Evolutionary conservation across 768 basidiomycete genomes (phyloP).

Genomic region (Boletus bicolor): DNA sequence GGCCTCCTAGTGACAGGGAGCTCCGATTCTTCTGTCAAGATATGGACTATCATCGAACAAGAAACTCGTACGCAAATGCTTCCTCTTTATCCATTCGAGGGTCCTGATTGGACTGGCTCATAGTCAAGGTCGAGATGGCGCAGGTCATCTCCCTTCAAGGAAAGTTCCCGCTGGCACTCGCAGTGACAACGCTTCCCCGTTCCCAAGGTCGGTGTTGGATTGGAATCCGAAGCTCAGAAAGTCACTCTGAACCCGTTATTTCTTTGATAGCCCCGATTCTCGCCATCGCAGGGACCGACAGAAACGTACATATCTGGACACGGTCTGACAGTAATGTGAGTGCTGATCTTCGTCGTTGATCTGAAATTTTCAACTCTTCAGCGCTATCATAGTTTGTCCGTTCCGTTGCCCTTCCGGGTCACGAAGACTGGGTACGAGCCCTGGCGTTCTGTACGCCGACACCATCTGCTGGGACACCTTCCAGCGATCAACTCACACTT

Average conservation of each 20-base stretch:
- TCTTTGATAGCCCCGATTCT: slow-evolving; percentile 53
- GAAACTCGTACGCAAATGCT: slow-evolving; percentile 27
- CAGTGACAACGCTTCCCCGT: slow-evolving; percentile 59
- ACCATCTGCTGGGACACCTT: slow-evolving; percentile 13
- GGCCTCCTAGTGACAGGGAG: slow-evolving; percentile 68
- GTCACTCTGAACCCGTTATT: background rate
- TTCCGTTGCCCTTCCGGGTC: slow-evolving; percentile 66
- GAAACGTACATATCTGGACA: slow-evolving; percentile 73
- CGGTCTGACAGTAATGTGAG: slow-evolving; percentile 56
- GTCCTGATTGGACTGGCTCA: background rate
- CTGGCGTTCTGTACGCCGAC: slow-evolving; percentile 58
- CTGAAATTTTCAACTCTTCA: background rate
- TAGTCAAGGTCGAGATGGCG: slow-evolving; percentile 39
- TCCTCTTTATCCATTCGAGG: background rate
- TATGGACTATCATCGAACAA: slow-evolving; percentile 53
- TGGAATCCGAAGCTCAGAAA: background rate
- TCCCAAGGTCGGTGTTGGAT: slow-evolving; percentile 51
- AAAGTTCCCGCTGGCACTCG: slow-evolving; percentile 72
- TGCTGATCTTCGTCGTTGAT: slow-evolving; percentile 6
- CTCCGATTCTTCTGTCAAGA: slow-evolving; percentile 76
- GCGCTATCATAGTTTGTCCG: slow-evolving; percentile 48
- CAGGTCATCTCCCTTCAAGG: slow-evolving; percentile 66
- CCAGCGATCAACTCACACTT: slow-evolving; percentile 54
- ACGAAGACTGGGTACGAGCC: slow-evolving; percentile 93
- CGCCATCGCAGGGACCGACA: slow-evolving; percentile 83